Evolutionary conservation across 495 filamentous ascomycete species (phyloP).

Genomic region (Tuber magnatum): DNA sequence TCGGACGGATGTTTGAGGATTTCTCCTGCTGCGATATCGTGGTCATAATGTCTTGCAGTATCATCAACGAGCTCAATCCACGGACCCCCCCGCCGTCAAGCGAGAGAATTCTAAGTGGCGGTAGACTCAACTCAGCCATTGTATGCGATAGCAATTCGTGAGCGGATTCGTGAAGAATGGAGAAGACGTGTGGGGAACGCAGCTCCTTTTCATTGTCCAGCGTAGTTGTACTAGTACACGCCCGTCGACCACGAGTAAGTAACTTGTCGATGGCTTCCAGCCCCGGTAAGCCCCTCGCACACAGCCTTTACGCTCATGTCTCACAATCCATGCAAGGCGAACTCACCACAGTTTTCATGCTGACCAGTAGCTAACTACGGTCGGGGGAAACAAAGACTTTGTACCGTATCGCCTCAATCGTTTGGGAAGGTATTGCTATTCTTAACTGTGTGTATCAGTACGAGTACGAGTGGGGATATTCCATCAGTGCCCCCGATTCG

Average conservation of each 20-base stretch:
- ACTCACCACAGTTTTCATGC: not conserved
- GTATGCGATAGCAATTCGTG: not conserved
- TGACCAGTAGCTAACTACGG: not conserved
- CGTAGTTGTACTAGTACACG: not conserved
- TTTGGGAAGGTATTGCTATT: not conserved
- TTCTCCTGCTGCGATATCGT: slow-evolving; percentile 47
- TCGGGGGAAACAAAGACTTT: not conserved
- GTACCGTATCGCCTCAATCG: not conserved
- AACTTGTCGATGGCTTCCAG: not conserved
- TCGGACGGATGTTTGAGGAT: slow-evolving; percentile 59
- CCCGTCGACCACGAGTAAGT: not conserved
- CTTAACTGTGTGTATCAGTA: not conserved
- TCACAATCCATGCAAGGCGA: not conserved
- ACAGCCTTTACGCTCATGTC: not conserved
- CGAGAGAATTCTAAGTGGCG: slow-evolving; percentile 42
- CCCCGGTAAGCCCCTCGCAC: not conserved
- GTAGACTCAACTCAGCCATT: slow-evolving; percentile 14
- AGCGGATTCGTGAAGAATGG: not conserved
- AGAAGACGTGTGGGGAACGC: not conserved
- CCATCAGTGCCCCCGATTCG: not conserved
- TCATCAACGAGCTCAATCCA: slow-evolving; percentile 49
- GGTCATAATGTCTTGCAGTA: slow-evolving; percentile 49
- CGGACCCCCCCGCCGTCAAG: slow-evolving; percentile 54
- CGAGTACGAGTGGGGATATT: not conserved
- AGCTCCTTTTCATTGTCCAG: not conserved